phyloP scores from a whole-genome alignment of 1,284 basidiomycete genomes.

The Farysia itapuensis region DNA sequence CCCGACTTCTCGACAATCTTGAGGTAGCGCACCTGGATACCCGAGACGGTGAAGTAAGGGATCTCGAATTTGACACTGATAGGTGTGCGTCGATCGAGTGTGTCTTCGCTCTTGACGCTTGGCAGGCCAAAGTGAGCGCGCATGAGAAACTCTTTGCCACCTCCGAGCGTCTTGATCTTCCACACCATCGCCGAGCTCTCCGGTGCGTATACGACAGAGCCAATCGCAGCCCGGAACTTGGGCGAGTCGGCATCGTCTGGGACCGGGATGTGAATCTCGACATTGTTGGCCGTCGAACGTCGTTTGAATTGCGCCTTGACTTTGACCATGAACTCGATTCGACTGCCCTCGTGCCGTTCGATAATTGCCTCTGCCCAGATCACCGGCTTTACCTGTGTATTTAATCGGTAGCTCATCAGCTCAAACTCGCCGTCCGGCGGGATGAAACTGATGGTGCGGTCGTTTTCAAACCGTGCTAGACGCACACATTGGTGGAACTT shows the following conservation, averaged over 20 bases:
- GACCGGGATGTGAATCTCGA: conserved; percentile 96
- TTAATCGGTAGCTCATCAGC: conserved; percentile 93
- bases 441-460: conserved; percentile 98
- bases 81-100: conserved; percentile 81
- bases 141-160: conserved; percentile 59
- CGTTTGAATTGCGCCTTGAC: conserved; percentile 97
- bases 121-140: conserved; percentile 59
- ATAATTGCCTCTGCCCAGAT: conserved; percentile 98
- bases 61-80: conserved; percentile 98
- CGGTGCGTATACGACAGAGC: conserved; percentile 56
- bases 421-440: conserved; percentile 99
- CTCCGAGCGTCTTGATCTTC: conserved; percentile 60
- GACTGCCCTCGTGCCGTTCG: conserved; percentile 86
- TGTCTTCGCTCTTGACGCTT: conserved; percentile 66
- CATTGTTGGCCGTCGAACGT: conserved; percentile 93
- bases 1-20: conserved; percentile 99
- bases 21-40: conserved; percentile 92
- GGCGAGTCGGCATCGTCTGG: conserved; percentile 98
- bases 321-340: conserved; percentile 98
- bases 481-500: conserved; percentile 99
- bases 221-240: conserved; percentile 71
- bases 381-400: conserved; percentile 93
- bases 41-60: conserved; percentile 90
- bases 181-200: conserved; percentile 60
- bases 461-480: conserved; percentile 98